phyloP scores from a whole-genome alignment of 257 asterid genomes.

The Solanum dulcamara region DNA sequence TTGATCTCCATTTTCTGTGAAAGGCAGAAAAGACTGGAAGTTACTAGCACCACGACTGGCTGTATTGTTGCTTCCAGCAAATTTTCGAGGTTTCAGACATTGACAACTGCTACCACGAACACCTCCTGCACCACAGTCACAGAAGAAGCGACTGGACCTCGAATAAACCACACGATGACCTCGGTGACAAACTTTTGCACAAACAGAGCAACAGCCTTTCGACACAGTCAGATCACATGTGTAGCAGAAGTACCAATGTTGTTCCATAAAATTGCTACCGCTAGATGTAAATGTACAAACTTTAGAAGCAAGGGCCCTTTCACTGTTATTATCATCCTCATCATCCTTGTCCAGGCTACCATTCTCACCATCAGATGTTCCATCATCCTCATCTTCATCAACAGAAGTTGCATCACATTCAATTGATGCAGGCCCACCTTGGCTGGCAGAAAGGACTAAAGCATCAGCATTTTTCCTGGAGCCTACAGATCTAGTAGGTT shows the following conservation, averaged over 20 bases:
- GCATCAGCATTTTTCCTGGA: slow-evolving; percentile 61
- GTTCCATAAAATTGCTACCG: slow-evolving; percentile 99
- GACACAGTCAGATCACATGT: slow-evolving; percentile 96
- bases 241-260: slow-evolving; percentile 98
- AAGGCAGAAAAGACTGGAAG: slow-evolving; percentile 72
- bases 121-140: slow-evolving; percentile 99
- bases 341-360: slow-evolving; percentile 96
- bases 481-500: slow-evolving; percentile 49
- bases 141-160: slow-evolving; percentile 96
- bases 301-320: slow-evolving; percentile 84
- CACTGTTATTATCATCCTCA: slow-evolving; percentile 86
- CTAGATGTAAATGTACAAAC: slow-evolving; percentile 98
- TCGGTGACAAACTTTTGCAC: slow-evolving; percentile 98
- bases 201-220: slow-evolving; percentile 97
- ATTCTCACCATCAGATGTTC: slow-evolving; percentile 95
- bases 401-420: slow-evolving; percentile 95
- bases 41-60: slow-evolving; percentile 47
- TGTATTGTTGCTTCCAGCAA: slow-evolving; percentile 50
- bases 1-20: slow-evolving; percentile 70
- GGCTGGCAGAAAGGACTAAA: slow-evolving; percentile 59
- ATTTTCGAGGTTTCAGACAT: slow-evolving; percentile 93
- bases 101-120: slow-evolving; percentile 95
- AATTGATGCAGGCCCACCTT: slow-evolving; percentile 53
- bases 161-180: slow-evolving; percentile 99
- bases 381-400: slow-evolving; percentile 99